Conservation (phyloP, 2,329 filamentous ascomycete genomes). For the Cladobotryum mycophilum region DNA sequence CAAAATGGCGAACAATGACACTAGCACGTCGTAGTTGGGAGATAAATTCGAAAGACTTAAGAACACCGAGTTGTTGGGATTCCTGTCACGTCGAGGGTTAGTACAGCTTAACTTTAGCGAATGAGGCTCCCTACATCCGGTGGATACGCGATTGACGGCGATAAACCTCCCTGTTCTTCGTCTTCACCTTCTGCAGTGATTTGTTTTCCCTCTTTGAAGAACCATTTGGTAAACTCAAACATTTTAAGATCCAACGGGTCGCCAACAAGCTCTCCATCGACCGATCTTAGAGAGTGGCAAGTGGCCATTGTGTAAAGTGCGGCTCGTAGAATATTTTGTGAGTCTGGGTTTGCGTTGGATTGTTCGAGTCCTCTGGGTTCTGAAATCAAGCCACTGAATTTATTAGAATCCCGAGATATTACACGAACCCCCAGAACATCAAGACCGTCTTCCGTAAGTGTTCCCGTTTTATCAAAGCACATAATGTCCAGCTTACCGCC, state of each 20-base stretch:
- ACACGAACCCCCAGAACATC: conserved; percentile 87
- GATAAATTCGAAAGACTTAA: conserved; percentile 91
- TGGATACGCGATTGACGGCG: conserved; percentile 83
- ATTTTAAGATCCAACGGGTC: conserved; percentile 96
- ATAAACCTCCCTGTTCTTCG: conserved; percentile 68
- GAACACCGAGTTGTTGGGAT: conserved; percentile 77
- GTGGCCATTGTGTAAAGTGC: conserved; percentile 94
- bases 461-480: conserved; percentile 99
- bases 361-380: conserved; percentile 56
- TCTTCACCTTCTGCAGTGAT: conserved; percentile 57
- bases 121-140: conserved; percentile 45
- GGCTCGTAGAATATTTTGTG: conserved; percentile 41
- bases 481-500: conserved; percentile 93
- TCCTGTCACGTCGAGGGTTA: conserved; percentile 24
- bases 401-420: conserved; percentile 54
- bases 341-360: conserved; percentile 20
- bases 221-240: conserved; percentile 95
- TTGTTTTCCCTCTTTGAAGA: conserved; percentile 81
- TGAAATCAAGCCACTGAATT: conserved; percentile 71
- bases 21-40: conserved; percentile 88
- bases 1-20: conserved; percentile 85
- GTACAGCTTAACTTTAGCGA: conserved; percentile 11
- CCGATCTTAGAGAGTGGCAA: conserved; percentile 81
- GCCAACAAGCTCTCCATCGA: conserved; percentile 84
- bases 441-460: conserved; percentile 89